Percentiles rank a stretch among this genome's conserved stretches.
Conservation (phyloP, 768 basidiomycete genomes). For the Leccinum pellstonianum region DNA sequence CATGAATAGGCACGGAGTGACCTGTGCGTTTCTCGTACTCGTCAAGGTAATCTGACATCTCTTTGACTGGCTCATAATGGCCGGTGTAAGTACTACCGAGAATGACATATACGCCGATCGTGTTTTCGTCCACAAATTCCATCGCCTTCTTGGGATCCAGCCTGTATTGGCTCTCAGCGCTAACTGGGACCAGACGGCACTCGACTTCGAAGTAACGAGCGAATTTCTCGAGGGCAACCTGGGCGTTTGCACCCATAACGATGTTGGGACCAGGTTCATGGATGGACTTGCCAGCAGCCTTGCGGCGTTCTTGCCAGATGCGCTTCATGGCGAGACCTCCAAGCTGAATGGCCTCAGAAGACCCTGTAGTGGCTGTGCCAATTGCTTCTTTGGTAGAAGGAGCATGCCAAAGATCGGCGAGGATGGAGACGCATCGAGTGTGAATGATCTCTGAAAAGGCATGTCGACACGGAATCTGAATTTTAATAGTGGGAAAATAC, state of each 20-base stretch:
- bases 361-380: constrained; percentile 70
- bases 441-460: constrained; percentile 40
- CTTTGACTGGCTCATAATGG: constrained; percentile 78
- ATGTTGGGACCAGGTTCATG: constrained; percentile 67
- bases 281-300: constrained; percentile 61
- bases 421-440: constrained; percentile 49
- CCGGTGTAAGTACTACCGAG: constrained; percentile 57
- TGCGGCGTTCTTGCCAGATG: constrained; percentile 66
- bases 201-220: constrained; percentile 70
- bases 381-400: constrained; percentile 53
- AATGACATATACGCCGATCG: constrained; percentile 66
- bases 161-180: constrained; percentile 68
- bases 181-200: constrained; percentile 60
- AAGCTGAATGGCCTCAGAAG: constrained; percentile 70
- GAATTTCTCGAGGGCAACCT: constrained; percentile 70
- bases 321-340: constrained; percentile 73
- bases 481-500: constrained; percentile 2
- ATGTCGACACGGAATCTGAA: background rate
- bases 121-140: constrained; percentile 68
- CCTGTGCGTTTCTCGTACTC: constrained; percentile 50
- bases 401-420: constrained; percentile 69
- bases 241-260: constrained; percentile 66
- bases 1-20: constrained; percentile 44
- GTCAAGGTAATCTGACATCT: constrained; percentile 74
- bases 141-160: constrained; percentile 69